Conservation (phyloP, 2,329 filamentous ascomycete genomes). For the Sphaerulina populicola region DNA sequence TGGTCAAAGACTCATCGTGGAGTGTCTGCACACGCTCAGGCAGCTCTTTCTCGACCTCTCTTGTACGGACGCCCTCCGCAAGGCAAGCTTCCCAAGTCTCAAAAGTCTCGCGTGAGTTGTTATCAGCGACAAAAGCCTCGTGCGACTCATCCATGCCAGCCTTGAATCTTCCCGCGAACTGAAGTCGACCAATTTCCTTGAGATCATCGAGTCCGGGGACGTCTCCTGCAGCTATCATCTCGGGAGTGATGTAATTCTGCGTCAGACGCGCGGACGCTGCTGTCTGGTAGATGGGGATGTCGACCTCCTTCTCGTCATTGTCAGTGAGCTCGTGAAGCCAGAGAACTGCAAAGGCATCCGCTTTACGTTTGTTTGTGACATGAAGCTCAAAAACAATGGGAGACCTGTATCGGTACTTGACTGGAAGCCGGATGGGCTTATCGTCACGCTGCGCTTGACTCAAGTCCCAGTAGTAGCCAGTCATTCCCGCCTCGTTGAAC, state of each 20-base stretch:
- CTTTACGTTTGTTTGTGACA: constrained; percentile 56
- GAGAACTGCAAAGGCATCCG: constrained; percentile 67
- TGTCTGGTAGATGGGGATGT: constrained; percentile 86
- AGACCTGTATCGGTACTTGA: constrained; percentile 82
- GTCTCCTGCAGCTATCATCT: constrained; percentile 53
- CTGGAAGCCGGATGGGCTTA: constrained; percentile 65
- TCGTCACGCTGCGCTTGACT: constrained; percentile 12
- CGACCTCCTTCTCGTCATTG: constrained; percentile 65
- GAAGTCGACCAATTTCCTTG: constrained; percentile 69
- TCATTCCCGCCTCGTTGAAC: constrained; percentile 47
- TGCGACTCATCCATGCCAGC: constrained; percentile 84
- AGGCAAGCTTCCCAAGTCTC: constrained; percentile 91
- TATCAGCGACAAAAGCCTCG: constrained; percentile 72
- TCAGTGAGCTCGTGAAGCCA: constrained; percentile 84
- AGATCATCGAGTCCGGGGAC: constrained; percentile 68
- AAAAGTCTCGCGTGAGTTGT: constrained; percentile 83
- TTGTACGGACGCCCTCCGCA: constrained; percentile 70
- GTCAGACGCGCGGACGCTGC: constrained; percentile 65
- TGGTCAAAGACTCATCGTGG: constrained; percentile 70
- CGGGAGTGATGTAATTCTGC: constrained; percentile 84
- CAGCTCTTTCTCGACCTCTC: constrained; percentile 63
- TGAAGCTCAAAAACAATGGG: constrained; percentile 86
- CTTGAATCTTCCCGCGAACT: constrained; percentile 76
- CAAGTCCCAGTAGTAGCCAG: constrained; percentile 52
- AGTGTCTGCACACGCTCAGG: constrained; percentile 64